These are phyloP conservation scores for Kodamaea plutei DNA, from an alignment of 1,139 yeast species.

Conservation along the genomic window DNA sequence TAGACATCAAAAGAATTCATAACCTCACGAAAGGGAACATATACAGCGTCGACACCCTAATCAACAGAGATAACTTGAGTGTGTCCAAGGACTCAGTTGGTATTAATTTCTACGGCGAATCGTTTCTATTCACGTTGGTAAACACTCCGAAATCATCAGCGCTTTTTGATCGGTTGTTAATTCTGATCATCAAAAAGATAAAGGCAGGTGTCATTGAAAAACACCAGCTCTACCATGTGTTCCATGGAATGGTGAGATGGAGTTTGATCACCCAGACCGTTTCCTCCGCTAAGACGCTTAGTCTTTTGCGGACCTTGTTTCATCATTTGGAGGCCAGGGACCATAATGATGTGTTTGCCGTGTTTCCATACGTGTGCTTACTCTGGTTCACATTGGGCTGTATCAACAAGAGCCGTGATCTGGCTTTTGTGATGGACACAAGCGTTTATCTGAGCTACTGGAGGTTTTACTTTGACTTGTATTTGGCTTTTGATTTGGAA, in stretches of 20 bases:
- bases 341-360: slow-evolving; percentile 6
- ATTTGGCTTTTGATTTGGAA: too few species aligned
- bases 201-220: slow-evolving; percentile 5
- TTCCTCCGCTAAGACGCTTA: slow-evolving; percentile 3
- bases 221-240: slow-evolving; percentile 17
- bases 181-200: slow-evolving; percentile 7
- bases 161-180: slow-evolving; percentile 15
- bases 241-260: slow-evolving; percentile 31
- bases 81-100: too few species aligned
- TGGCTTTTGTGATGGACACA: neutral
- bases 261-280: slow-evolving; percentile 27
- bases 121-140: slow-evolving; percentile 25
- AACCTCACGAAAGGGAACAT: slow-evolving; percentile 23
- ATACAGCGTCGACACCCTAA: slow-evolving; percentile 14
- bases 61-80: slow-evolving; percentile 19
- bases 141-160: slow-evolving; percentile 19
- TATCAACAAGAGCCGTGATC: slow-evolving; percentile 1
- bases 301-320: neutral
- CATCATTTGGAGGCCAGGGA: neutral
- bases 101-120: slow-evolving; percentile 18
- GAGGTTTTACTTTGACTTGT: slow-evolving; percentile 12
- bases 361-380: slow-evolving; percentile 23
- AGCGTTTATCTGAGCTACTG: slow-evolving; percentile 9
- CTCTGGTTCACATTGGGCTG: slow-evolving; percentile 14
- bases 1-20: slow-evolving; percentile 20